A percentile compares a stretch with the other conserved stretches of the same genome.
Conservation (phyloP, 371 early-diverging fungal species). For the Mucor saturninus region DNA sequence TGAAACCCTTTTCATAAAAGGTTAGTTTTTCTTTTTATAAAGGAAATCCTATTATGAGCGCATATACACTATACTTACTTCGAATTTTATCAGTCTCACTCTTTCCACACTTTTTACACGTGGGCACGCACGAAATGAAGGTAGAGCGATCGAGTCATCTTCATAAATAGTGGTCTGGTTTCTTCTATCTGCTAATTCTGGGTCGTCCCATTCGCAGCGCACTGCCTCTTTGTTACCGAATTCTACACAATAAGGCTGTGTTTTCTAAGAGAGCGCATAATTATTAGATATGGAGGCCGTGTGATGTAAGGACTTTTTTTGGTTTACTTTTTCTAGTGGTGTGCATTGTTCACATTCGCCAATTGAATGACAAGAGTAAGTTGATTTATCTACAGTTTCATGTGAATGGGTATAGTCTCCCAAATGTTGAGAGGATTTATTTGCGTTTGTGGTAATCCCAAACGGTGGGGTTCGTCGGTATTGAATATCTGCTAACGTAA, state of each 20-base stretch:
- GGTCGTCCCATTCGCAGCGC: conserved; percentile 51
- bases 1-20: conserved; percentile 26
- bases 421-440: conserved; percentile 17
- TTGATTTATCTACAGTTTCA: conserved; percentile 42
- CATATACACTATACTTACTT: conserved; percentile 24
- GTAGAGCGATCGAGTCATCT: conserved; percentile 45
- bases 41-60: no score
- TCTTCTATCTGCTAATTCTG: conserved; percentile 38
- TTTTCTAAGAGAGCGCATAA: conserved; percentile 36
- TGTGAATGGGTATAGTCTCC: conserved; percentile 56
- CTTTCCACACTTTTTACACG: conserved; percentile 45
- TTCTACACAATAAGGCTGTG: conserved; percentile 44
- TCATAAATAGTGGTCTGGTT: conserved; percentile 43
- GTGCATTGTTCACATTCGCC: conserved; percentile 52
- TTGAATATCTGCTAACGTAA: conserved; percentile 13
- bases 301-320: not conserved
- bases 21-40: no score
- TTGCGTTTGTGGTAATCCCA: conserved; percentile 9
- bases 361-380: conserved; percentile 45
- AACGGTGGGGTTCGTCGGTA: conserved; percentile 34
- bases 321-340: conserved; percentile 47
- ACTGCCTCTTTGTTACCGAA: conserved; percentile 54
- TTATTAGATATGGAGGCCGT: no score
- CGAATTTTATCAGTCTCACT: conserved; percentile 40
- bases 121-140: conserved; percentile 45